Evolutionary conservation across 345 rosid species (phyloP), one percentile per base, ranked within the genome.

Genomic region (Dimocarpus longan): DNA sequence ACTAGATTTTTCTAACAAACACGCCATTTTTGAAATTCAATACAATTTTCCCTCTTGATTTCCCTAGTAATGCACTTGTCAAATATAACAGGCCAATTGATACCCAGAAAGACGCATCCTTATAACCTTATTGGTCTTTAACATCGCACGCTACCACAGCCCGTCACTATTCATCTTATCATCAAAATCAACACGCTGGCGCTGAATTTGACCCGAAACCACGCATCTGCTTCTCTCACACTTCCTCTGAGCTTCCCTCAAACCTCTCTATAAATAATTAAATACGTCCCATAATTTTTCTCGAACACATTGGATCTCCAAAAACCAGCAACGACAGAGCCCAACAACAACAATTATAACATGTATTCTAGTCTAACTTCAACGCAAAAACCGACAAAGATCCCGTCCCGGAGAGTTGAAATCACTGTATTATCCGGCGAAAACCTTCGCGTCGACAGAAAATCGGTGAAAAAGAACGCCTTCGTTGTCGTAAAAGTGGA

Each of bases 401-500:
- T 57, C 13, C 22, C 73, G 69, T 52, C 70, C 7, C 80, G 83
- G 40, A 57, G 62, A 44, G 7, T 95, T 3, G 95, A 91, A 83
- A 78, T 91, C 70, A 87, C 89, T 4, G 16, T 86, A 3, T 82
- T 91, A 24, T 90, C 96, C 0, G 93, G 86, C 12, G 94, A 93
- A 78, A 88, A 87, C 54, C 87, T 93, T 18, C 78, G 81, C 12
- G 24, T 85, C 6, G 68, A 89, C 21, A 44, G 89, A 10, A 89
- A 83, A 82, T 76, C 86, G 0, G 54, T 89, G 75, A 87, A 85
- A 69, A 88, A 76, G 70, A 86, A 88, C 32, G 64, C 90, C 7
- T 84, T 21, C 39, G 86, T 80, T 6, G 39, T 67, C 22, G 87
- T 85, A 5, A 80, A n/a, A 43, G 50, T 75, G 22, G 91, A 88